Evolutionary conservation across 2,329 filamentous ascomycete species (phyloP).

Genomic region (Aspergillus versicolor): DNA sequence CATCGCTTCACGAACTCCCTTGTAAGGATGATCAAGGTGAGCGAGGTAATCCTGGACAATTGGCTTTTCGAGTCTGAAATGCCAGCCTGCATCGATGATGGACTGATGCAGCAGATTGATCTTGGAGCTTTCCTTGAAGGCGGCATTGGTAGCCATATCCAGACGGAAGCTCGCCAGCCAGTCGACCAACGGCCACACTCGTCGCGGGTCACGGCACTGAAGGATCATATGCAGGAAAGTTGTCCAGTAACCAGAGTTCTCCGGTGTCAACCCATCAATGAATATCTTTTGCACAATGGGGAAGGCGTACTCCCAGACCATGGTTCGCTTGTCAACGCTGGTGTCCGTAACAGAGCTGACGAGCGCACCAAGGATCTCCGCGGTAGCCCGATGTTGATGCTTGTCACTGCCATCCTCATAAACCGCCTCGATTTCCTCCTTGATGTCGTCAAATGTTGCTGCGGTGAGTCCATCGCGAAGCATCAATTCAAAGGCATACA

Average conservation of each 20-base stretch:
- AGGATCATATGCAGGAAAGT: conserved; percentile 88
- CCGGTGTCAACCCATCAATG: conserved; percentile 87
- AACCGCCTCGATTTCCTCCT: conserved; percentile 71
- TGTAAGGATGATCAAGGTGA: conserved; percentile 96
- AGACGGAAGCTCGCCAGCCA: conserved; percentile 81
- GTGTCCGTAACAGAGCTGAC: conserved; percentile 79
- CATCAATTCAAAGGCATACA: conserved; percentile 87
- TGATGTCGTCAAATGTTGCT: conserved; percentile 82
- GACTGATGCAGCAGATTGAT: conserved; percentile 86
- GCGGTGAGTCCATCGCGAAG: conserved; percentile 70
- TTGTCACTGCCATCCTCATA: conserved; percentile 95
- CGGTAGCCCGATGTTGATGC: conserved; percentile 92
- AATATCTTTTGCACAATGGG: conserved; percentile 84
- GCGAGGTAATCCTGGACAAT: conserved; percentile 85
- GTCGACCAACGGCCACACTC: conserved; percentile 81
- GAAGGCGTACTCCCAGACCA: conserved; percentile 85
- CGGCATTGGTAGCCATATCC: conserved; percentile 92
- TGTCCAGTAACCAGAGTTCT: conserved; percentile 93
- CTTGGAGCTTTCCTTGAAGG: conserved; percentile 98
- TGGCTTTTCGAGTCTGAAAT: conserved; percentile 86
- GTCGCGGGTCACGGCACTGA: conserved; percentile 84
- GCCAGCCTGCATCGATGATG: conserved; percentile 88
- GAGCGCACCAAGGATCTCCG: conserved; percentile 87
- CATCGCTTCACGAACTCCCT: conserved; percentile 92
- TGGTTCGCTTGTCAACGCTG: conserved; percentile 68